Conservation (phyloP, 2,329 filamentous ascomycete genomes). For the Ophiostoma ulmi region DNA sequence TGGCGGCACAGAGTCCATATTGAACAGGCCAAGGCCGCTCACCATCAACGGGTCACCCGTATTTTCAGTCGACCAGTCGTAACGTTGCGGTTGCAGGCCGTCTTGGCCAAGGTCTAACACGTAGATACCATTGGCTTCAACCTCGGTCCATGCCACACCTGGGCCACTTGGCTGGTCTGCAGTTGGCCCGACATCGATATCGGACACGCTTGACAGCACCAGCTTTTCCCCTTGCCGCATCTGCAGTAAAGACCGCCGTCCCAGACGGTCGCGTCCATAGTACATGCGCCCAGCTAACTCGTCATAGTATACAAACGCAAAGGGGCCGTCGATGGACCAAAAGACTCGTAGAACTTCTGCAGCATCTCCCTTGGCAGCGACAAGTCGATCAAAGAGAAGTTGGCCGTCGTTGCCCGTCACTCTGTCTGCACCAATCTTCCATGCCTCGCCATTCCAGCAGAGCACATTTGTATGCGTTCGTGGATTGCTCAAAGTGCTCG, state of each 20-base stretch:
- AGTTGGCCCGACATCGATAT: constrained; percentile 33
- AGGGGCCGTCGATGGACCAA: constrained; percentile 69
- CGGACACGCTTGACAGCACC: constrained; percentile 66
- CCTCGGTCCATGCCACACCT: constrained; percentile 61
- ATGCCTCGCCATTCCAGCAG: constrained; percentile 98
- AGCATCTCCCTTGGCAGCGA: neutral
- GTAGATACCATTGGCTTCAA: constrained; percentile 80
- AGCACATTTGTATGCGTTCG: constrained; percentile 47
- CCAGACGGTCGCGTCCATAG: constrained; percentile 82
- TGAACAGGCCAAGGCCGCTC: constrained; percentile 48
- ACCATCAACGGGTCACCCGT: constrained; percentile 31
- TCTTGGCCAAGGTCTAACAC: constrained; percentile 50
- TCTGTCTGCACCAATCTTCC: constrained; percentile 57
- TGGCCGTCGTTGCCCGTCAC: constrained; percentile 69
- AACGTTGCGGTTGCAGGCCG: constrained; percentile 4
- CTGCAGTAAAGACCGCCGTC: constrained; percentile 71
- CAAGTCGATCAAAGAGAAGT: constrained; percentile 52
- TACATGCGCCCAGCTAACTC: constrained; percentile 57
- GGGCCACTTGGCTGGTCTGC: neutral
- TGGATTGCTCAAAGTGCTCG: too few relatives aligned
- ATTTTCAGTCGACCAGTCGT: constrained; percentile 35
- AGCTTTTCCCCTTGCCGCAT: constrained; percentile 42
- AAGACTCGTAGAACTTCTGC: constrained; percentile 40
- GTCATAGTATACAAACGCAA: constrained; percentile 84
- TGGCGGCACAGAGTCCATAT: constrained; percentile 35